phyloP scores from a whole-genome alignment of 2,329 filamentous ascomycete species.

The Xylaria sp. region DNA sequence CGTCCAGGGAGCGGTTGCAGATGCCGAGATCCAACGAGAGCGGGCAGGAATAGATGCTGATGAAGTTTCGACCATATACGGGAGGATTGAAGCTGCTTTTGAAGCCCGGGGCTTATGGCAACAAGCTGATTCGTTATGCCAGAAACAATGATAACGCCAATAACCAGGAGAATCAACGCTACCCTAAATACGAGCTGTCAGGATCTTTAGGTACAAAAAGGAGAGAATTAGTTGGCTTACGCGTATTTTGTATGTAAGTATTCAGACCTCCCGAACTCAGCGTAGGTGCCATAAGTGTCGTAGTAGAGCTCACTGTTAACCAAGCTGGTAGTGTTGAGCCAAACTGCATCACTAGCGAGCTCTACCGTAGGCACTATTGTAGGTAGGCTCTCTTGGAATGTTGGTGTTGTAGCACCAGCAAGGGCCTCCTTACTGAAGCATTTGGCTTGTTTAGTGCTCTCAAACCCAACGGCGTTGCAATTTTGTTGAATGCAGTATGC shows the following conservation, averaged over 20 bases:
- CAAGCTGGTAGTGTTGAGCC: slow-evolving; percentile 48
- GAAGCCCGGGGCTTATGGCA: slow-evolving; percentile 27
- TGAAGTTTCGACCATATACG: slow-evolving; percentile 29
- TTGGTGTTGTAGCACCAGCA: slow-evolving; percentile 36
- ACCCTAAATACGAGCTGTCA: slow-evolving; percentile 24
- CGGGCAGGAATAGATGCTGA: slow-evolving; percentile 32
- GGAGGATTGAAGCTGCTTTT: slow-evolving; percentile 31
- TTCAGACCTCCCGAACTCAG: slow-evolving; percentile 47
- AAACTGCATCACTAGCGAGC: slow-evolving; percentile 43
- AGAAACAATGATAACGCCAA: slow-evolving; percentile 35
- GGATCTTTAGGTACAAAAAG: neutral
- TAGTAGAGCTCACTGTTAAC: slow-evolving; percentile 46
- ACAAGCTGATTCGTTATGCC: slow-evolving; percentile 36
- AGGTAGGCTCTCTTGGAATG: slow-evolving; percentile 45
- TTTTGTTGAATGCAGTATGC: slow-evolving; percentile 38
- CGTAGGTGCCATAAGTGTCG: slow-evolving; percentile 43
- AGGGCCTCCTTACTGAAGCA: slow-evolving; percentile 45
- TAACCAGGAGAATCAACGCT: slow-evolving; percentile 36
- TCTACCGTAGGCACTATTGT: slow-evolving; percentile 35
- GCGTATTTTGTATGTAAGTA: slow-evolving; percentile 46
- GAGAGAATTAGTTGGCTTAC: slow-evolving; percentile 37
- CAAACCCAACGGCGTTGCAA: slow-evolving; percentile 33
- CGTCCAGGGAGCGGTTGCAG: slow-evolving; percentile 34
- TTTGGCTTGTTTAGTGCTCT: slow-evolving; percentile 40
- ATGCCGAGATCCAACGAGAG: slow-evolving; percentile 32